Conservation (phyloP, 2,329 filamentous ascomycete genomes). For the Aphanocladium album region DNA sequence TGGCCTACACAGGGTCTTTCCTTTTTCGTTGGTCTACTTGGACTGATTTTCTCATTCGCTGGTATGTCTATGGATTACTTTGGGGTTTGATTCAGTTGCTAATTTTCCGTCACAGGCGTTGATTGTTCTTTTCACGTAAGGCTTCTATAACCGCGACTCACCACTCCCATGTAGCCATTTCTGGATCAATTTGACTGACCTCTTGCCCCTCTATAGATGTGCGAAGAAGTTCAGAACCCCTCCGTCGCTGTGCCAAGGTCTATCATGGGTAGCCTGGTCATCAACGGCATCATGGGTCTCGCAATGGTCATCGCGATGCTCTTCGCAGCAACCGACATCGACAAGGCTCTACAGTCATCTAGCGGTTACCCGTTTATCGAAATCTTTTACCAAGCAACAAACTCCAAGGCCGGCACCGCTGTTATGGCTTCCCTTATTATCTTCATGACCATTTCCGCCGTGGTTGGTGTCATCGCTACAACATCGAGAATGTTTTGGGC, state of each 20-base stretch:
- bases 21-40: conserved; percentile 5
- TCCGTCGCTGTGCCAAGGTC: conserved; percentile 45
- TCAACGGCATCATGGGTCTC: conserved; percentile 50
- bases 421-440: conserved; percentile 47
- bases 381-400: conserved; percentile 48
- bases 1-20: conserved; percentile 11
- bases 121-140: conserved; percentile 12
- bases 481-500: conserved; percentile 54
- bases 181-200: no score
- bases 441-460: conserved; percentile 42
- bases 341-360: conserved; percentile 35
- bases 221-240: conserved; percentile 43
- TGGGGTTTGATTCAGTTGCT: not conserved
- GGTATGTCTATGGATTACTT: not conserved
- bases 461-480: conserved; percentile 50
- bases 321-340: conserved; percentile 48
- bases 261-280: conserved; percentile 41
- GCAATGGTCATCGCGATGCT: conserved; percentile 52
- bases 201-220: conserved; percentile 35
- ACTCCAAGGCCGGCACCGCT: conserved; percentile 41
- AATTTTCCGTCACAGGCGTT: not conserved
- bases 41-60: conserved; percentile 2
- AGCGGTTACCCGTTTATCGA: conserved; percentile 56
- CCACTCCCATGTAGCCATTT: no score
- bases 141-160: no score